Conservation (phyloP, 2,329 filamentous ascomycete species). For the Teratosphaeria epicoccoides region DNA sequence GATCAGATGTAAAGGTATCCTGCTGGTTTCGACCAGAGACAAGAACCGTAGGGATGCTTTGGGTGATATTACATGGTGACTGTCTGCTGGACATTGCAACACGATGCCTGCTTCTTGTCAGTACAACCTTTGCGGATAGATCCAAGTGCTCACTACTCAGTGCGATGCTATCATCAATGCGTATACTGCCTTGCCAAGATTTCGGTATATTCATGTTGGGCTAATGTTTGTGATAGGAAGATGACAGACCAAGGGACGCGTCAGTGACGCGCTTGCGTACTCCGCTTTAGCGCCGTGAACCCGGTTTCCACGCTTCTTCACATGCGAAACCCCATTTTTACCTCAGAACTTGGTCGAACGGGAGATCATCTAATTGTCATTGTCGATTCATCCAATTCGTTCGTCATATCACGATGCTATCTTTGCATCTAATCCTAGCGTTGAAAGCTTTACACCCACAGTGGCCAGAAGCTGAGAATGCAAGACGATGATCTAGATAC, state of each 20-base stretch:
- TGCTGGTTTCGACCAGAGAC: constrained; percentile 29
- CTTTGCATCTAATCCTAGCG: neutral
- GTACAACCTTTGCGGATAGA: neutral
- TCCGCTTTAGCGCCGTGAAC: neutral
- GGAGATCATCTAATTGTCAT: too few relatives aligned
- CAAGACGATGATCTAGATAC: neutral
- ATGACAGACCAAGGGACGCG: neutral
- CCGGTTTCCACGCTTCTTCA: too few relatives aligned
- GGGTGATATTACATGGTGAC: neutral
- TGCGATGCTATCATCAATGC: neutral
- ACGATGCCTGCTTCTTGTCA: neutral
- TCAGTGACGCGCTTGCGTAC: neutral
- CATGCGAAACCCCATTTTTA: neutral
- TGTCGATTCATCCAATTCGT: neutral
- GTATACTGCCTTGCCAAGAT: neutral
- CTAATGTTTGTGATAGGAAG: neutral
- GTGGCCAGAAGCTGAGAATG: neutral
- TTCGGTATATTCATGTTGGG: neutral
- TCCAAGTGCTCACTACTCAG: neutral
- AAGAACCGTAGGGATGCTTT: constrained; percentile 23
- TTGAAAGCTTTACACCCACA: neutral
- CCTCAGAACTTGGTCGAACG: neutral
- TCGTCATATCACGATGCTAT: neutral
- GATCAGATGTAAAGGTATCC: constrained; percentile 32
- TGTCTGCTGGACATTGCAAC: neutral